phyloP scores from a whole-genome alignment of 2,329 filamentous ascomycete species.

The Fusarium anguioides region DNA sequence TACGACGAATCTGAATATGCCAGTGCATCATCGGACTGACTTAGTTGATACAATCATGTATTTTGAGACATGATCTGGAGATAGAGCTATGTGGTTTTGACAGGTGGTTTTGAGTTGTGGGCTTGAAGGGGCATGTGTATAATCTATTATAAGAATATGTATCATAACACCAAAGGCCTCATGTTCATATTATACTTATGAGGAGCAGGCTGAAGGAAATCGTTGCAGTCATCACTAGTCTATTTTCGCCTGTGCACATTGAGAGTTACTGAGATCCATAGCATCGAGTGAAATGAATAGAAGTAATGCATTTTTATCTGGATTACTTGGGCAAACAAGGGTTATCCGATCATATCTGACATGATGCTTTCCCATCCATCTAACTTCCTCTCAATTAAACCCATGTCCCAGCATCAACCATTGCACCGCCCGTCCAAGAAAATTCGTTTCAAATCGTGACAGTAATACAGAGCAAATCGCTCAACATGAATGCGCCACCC shows the following conservation, averaged over 20 bases:
- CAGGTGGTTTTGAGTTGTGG: too few species aligned
- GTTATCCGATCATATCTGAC: constrained; percentile 42
- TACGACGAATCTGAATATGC: constrained; percentile 44
- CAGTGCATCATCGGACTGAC: constrained; percentile 8
- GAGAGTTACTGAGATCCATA: not conserved
- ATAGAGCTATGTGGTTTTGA: too few species aligned
- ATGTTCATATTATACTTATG: too few species aligned
- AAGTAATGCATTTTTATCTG: constrained; percentile 19
- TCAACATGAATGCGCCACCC: constrained; percentile 42
- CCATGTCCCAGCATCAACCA: constrained; percentile 46
- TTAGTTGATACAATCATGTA: not conserved
- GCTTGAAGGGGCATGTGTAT: not conserved
- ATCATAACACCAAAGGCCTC: not conserved
- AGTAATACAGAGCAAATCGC: constrained; percentile 48
- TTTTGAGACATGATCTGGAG: not conserved
- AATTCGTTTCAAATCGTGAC: constrained; percentile 50
- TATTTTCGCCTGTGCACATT: not conserved
- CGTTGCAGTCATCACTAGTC: too few species aligned
- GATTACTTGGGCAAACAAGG: constrained; percentile 35
- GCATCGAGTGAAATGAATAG: not conserved
- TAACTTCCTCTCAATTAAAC: constrained; percentile 48
- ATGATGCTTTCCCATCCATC: constrained; percentile 41
- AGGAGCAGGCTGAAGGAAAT: too few species aligned
- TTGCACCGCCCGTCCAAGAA: constrained; percentile 51
- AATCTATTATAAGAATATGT: not conserved